phyloP scores from a whole-genome alignment of 805 yeast genomes.

The Ogataea paradorogensis region DNA sequence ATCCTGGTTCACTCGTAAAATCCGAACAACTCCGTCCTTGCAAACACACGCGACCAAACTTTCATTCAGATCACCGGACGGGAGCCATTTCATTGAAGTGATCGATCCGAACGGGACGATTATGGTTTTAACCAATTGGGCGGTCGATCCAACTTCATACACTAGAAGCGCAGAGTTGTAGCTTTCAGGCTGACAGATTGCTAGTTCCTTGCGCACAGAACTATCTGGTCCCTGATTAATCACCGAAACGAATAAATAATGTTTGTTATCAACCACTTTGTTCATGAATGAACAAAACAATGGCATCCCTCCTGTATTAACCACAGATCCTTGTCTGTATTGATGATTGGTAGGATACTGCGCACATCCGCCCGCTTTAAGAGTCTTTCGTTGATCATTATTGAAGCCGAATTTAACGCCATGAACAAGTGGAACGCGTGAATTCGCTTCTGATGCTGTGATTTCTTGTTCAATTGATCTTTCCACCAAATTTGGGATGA shows the following conservation, averaged over 20 bases:
- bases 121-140: conserved; percentile 15
- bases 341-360: conserved; percentile 21
- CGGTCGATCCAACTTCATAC: conserved; percentile 18
- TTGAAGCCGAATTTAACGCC: conserved; percentile 21
- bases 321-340: conserved; percentile 25
- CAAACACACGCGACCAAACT: conserved; percentile 27
- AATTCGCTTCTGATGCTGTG: conserved; percentile 2
- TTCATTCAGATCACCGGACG: conserved; percentile 11
- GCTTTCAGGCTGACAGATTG: conserved; percentile 11
- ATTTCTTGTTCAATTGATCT: conserved; percentile 2
- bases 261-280: conserved; percentile 14
- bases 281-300: conserved; percentile 27
- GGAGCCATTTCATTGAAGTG: conserved; percentile 28
- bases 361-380: conserved; percentile 5
- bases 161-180: conserved; percentile 24
- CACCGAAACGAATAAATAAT: conserved; percentile 30
- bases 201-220: conserved; percentile 18
- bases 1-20: conserved; percentile 22
- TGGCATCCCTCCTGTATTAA: conserved; percentile 34
- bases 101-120: conserved; percentile 25
- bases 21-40: conserved; percentile 27
- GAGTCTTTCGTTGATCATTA: conserved; percentile 4
- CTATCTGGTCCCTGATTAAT: conserved; percentile 8
- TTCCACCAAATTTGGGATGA: conserved; percentile 2
- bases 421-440: conserved; percentile 10